phyloP scores from a whole-genome alignment of 2,329 filamentous ascomycete genomes.

The Bipolaris oryzae region DNA sequence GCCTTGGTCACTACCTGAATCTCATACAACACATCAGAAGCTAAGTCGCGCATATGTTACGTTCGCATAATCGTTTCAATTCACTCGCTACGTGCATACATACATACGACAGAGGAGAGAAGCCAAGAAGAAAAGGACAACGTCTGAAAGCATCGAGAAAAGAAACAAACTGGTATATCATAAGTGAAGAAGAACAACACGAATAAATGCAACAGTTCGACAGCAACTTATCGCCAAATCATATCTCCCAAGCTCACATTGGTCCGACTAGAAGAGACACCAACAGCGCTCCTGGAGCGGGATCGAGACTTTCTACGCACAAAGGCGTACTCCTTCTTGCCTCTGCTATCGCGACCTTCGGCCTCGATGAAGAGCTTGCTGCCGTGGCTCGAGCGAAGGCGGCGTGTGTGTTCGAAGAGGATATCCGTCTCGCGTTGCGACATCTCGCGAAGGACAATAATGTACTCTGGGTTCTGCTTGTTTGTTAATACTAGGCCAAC shows the following conservation, averaged over 20 bases:
- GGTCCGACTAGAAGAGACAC: slow-evolving; percentile 33
- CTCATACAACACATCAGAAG: background rate
- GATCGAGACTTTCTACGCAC: slow-evolving; percentile 47
- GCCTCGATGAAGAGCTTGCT: slow-evolving; percentile 52
- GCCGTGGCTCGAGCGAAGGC: slow-evolving; percentile 45
- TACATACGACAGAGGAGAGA: background rate
- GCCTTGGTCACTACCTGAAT: slow-evolving; percentile 7
- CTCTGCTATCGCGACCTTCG: slow-evolving; percentile 42
- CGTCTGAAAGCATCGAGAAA: background rate
- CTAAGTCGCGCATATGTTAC: background rate
- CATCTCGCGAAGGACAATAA: slow-evolving; percentile 59
- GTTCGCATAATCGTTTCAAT: background rate
- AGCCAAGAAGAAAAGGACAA: background rate
- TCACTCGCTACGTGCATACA: background rate
- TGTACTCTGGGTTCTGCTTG: slow-evolving; percentile 51
- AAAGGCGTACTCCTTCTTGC: slow-evolving; percentile 54
- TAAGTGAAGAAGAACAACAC: background rate
- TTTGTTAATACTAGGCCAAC: slow-evolving; percentile 7
- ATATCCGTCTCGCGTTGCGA: slow-evolving; percentile 56
- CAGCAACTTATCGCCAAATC: slow-evolving; percentile 30
- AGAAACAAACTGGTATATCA: slow-evolving; percentile 11
- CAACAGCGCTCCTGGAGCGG: slow-evolving; percentile 39
- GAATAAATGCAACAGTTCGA: background rate
- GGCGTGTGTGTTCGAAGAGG: slow-evolving; percentile 58
- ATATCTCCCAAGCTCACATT: slow-evolving; percentile 43